Conservation (phyloP, 202 grass and related monocot species). For the Sporobolus alterniflorus region DNA sequence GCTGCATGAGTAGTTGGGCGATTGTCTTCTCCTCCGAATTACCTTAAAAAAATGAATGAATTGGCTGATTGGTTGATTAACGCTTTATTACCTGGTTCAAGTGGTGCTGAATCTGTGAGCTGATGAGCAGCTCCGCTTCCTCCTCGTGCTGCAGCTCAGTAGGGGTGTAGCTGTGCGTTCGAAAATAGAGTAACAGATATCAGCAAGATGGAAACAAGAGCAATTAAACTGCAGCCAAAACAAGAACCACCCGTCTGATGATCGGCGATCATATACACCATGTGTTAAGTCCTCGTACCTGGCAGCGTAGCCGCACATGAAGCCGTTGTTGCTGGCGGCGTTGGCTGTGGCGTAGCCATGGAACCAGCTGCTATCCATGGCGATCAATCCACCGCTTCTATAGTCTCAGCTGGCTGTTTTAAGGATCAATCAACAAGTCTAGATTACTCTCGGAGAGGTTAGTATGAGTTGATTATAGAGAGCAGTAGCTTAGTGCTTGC, state of each 20-base stretch:
- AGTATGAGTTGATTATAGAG: background rate
- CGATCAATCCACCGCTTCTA: background rate
- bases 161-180: conserved; percentile 13
- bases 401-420: background rate
- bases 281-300: conserved; percentile 4
- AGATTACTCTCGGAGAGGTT: background rate
- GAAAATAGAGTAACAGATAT: background rate
- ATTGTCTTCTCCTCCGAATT: no score
- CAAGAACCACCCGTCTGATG: background rate
- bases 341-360: background rate
- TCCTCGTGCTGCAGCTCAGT: conserved; percentile 2
- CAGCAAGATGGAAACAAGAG: background rate
- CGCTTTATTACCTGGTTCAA: conserved; percentile 59
- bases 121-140: background rate
- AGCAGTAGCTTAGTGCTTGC: background rate
- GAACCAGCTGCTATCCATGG: conserved; percentile 47
- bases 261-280: background rate
- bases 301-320: conserved; percentile 51
- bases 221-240: background rate
- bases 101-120: conserved; percentile 40
- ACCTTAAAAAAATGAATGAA: no score
- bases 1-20: no score
- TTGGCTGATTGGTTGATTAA: no score
- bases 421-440: background rate
- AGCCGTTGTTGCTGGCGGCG: conserved; percentile 30